phyloP scores from a whole-genome alignment of 225 moss, liverwort and hornwort species.

The Physcomitrellopsis africana region DNA sequence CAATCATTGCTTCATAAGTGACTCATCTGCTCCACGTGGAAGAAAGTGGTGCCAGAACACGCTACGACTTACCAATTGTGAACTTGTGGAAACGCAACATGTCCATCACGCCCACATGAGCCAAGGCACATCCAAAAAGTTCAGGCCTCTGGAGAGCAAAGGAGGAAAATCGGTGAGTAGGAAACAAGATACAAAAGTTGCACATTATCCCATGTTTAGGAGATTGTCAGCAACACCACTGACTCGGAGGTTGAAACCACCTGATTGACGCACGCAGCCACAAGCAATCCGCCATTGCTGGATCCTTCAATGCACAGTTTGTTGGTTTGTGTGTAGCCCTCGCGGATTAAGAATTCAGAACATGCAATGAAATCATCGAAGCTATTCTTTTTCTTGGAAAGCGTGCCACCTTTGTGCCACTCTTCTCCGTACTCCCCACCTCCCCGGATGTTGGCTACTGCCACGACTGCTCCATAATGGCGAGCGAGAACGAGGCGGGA shows the following conservation, averaged over 20 bases:
- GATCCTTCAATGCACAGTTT: constrained; percentile 88
- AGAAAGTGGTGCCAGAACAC: not conserved
- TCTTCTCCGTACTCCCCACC: constrained; percentile 94
- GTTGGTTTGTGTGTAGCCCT: constrained; percentile 77
- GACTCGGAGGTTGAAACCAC: constrained; percentile 28
- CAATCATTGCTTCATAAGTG: not conserved
- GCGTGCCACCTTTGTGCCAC: constrained; percentile 86
- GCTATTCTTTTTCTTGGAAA: constrained; percentile 79
- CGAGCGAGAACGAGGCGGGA: constrained; percentile 76
- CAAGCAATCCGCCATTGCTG: constrained; percentile 90
- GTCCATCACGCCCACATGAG: constrained; percentile 97
- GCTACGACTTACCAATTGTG: constrained; percentile 72
- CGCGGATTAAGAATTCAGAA: constrained; percentile 65
- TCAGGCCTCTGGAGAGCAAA: constrained; percentile 73
- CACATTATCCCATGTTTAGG: not conserved
- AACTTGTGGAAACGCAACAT: constrained; percentile 96
- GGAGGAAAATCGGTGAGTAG: constrained; percentile 11
- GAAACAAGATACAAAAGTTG: not conserved
- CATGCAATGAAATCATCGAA: constrained; percentile 91
- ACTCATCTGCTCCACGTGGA: not conserved
- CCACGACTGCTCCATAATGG: constrained; percentile 75
- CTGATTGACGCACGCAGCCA: constrained; percentile 91
- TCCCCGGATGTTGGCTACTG: constrained; percentile 85
- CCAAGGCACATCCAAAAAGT: constrained; percentile 83
- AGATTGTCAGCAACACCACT: not conserved